phyloP scores from a whole-genome alignment of 2,329 filamentous ascomycete genomes.

The Colletotrichum abscissum region DNA sequence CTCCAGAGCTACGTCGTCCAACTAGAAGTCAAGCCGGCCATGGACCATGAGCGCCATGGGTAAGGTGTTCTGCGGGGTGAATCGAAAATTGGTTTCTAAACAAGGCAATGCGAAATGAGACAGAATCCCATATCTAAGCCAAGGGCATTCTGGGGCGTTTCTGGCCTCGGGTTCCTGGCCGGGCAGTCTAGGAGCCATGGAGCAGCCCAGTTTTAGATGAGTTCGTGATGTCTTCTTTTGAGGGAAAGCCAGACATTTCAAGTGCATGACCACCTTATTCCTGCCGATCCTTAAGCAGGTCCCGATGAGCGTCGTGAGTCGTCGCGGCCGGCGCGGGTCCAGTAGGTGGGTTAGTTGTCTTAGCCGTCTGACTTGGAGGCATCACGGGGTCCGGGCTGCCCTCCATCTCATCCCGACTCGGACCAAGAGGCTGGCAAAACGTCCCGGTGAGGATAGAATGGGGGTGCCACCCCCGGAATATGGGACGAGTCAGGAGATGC shows the following conservation, averaged over 20 bases:
- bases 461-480: slow-evolving; percentile 22
- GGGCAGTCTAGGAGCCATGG: background rate
- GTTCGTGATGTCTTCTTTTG: slow-evolving; percentile 26
- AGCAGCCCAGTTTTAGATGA: slow-evolving; percentile 1
- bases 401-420: slow-evolving; percentile 25
- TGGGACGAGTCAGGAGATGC: slow-evolving; percentile 36
- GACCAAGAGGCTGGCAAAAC: slow-evolving; percentile 13
- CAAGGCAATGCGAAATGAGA: slow-evolving; percentile 22
- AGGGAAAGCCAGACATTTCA: slow-evolving; percentile 16
- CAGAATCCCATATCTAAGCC: slow-evolving; percentile 34
- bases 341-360: slow-evolving; percentile 28
- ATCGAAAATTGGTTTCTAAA: slow-evolving; percentile 13
- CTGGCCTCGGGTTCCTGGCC: slow-evolving; percentile 29
- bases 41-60: slow-evolving; percentile 23
- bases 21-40: background rate
- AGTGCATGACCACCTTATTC: slow-evolving; percentile 30
- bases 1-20: slow-evolving; percentile 13
- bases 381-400: slow-evolving; percentile 32
- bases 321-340: slow-evolving; percentile 28
- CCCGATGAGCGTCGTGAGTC: slow-evolving; percentile 33
- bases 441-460: slow-evolving; percentile 5
- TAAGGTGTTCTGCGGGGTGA: slow-evolving; percentile 26
- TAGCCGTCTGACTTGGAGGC: slow-evolving; percentile 26
- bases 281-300: slow-evolving; percentile 34
- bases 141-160: slow-evolving; percentile 24